phyloP scores from a whole-genome alignment of 176 grass and related monocot genomes.

The Melocanna baccifera region DNA sequence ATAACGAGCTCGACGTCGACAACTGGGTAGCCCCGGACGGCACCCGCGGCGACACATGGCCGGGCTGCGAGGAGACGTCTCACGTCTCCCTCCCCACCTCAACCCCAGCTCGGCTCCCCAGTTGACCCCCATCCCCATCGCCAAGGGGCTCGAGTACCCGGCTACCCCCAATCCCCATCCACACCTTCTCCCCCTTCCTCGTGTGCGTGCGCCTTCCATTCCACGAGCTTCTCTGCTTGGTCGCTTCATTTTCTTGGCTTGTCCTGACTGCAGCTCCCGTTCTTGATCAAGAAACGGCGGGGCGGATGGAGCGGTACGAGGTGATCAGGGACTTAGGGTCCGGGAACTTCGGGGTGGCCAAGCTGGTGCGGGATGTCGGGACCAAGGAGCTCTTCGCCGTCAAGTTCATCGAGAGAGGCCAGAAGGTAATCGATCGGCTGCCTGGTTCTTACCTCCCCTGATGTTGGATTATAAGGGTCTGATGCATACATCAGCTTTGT shows the following conservation, averaged over 20 bases:
- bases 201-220: neutral
- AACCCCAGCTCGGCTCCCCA: slow-evolving; percentile 2
- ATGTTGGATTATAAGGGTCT: neutral
- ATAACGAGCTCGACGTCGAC: too few species aligned
- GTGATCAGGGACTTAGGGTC: slow-evolving; percentile 77
- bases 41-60: slow-evolving; percentile 38
- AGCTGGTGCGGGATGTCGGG: slow-evolving; percentile 65
- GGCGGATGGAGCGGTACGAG: slow-evolving; percentile 76
- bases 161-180: neutral
- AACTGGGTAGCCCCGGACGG: slow-evolving; percentile 7
- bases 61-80: slow-evolving; percentile 1
- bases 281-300: neutral
- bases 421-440: slow-evolving; percentile 44
- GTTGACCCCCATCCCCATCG: slow-evolving; percentile 10
- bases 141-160: neutral
- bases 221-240: neutral
- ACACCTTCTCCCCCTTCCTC: neutral
- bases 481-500: neutral
- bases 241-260: neutral
- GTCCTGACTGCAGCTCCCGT: neutral
- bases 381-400: slow-evolving; percentile 85
- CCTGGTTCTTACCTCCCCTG: neutral
- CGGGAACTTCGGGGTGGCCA: slow-evolving; percentile 90
- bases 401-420: slow-evolving; percentile 86
- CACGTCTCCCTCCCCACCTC: slow-evolving; percentile 2